Evolutionary conservation across 352 stramenopile genomes (phyloP).

Genomic region (Globisporangium sylvaticum): DNA sequence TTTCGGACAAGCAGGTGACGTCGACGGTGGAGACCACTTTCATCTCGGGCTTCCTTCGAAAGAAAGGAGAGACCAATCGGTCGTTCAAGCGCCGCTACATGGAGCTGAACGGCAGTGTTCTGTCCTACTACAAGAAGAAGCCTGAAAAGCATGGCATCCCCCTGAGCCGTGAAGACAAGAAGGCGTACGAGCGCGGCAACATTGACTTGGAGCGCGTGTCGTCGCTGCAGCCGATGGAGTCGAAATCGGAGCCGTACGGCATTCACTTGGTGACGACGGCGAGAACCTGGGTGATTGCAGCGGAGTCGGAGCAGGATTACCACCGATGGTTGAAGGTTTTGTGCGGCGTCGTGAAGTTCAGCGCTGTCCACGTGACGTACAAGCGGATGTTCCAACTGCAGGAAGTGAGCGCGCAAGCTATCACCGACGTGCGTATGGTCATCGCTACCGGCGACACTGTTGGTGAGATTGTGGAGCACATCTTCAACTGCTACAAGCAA

Average conservation of each 20-base stretch:
- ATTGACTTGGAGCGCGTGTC: conserved; percentile 83
- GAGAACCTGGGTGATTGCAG: conserved; percentile 73
- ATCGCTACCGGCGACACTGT: conserved; percentile 79
- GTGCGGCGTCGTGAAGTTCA: conserved; percentile 78
- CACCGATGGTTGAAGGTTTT: conserved; percentile 77
- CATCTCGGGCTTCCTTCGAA: conserved; percentile 73
- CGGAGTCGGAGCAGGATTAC: conserved; percentile 73
- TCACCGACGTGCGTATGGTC: conserved; percentile 85
- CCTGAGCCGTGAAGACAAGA: conserved; percentile 70
- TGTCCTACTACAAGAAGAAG: conserved; percentile 88
- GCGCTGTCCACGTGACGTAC: conserved; percentile 72
- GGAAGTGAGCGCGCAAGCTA: conserved; percentile 78
- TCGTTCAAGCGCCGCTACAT: conserved; percentile 84
- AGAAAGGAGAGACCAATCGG: conserved; percentile 82
- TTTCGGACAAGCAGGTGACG: conserved; percentile 34
- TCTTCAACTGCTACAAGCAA: conserved; percentile 88
- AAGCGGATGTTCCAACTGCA: conserved; percentile 82
- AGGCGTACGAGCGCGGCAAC: conserved; percentile 54
- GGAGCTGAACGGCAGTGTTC: conserved; percentile 65
- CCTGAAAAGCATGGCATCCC: conserved; percentile 75
- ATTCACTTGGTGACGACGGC: conserved; percentile 76
- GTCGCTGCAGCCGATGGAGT: conserved; percentile 72
- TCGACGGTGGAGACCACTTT: conserved; percentile 6
- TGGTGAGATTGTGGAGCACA: conserved; percentile 85
- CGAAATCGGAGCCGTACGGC: conserved; percentile 58